These are phyloP conservation scores for Beta corolliflora DNA, from an alignment of 179 eudicot species.

Conservation along the genomic window DNA sequence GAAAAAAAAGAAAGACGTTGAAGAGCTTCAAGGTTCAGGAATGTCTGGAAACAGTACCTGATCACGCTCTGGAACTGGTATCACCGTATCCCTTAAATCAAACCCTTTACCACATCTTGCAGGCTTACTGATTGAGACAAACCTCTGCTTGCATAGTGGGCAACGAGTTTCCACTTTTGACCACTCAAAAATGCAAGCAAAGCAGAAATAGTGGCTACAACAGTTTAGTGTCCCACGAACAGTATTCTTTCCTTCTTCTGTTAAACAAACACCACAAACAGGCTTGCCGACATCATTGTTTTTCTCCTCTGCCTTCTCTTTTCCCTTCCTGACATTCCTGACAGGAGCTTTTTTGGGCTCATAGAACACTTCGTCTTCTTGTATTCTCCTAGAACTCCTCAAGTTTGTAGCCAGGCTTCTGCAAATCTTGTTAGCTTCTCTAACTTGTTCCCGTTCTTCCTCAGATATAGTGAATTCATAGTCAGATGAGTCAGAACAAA, in stretches of 20 bases:
- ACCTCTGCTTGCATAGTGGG: conserved; percentile 94
- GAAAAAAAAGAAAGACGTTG: neutral
- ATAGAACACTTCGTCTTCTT: conserved; percentile 39
- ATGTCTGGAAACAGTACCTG: conserved; percentile 55
- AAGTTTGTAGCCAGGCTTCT: conserved; percentile 39
- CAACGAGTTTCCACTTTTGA: conserved; percentile 98
- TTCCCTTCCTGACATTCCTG: conserved; percentile 78
- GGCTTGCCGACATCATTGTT: conserved; percentile 60
- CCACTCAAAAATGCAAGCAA: conserved; percentile 94
- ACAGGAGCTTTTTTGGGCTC: conserved; percentile 45
- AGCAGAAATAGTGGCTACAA: conserved; percentile 92
- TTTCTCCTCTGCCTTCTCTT: conserved; percentile 63
- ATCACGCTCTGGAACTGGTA: conserved; percentile 89
- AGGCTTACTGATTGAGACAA: conserved; percentile 67
- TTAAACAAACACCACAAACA: conserved; percentile 90
- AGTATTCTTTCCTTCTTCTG: conserved; percentile 80
- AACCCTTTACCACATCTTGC: conserved; percentile 51
- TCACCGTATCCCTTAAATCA: conserved; percentile 59
- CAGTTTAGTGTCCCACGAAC: conserved; percentile 79
- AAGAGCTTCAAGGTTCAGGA: neutral
- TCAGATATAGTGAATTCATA: conserved; percentile 83
- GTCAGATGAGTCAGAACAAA: conserved; percentile 62
- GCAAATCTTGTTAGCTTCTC: conserved; percentile 66
- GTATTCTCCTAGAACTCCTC: conserved; percentile 49
- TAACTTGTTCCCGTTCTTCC: conserved; percentile 88